Evolutionary conservation across 2,329 filamentous ascomycete genomes (phyloP), one percentile per base, ranked within the genome.

Genomic region (Pseudogymnoascus destructans): DNA sequence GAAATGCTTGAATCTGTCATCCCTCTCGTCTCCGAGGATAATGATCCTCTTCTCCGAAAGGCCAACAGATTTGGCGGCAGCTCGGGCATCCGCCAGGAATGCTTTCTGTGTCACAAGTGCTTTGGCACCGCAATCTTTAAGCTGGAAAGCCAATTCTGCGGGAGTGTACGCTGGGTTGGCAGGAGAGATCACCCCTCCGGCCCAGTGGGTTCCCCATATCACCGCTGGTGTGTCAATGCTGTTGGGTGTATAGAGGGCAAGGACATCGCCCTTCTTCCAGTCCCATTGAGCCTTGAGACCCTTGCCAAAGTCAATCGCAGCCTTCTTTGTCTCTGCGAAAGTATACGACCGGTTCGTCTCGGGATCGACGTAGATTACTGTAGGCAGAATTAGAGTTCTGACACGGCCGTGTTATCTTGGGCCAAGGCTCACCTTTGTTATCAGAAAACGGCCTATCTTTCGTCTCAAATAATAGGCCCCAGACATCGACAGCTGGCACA

Each of bases 141-240:
- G 78, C 73, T 96, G 91, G 66, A 87, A 90, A 3, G 86, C 83
- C 32, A 96, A 78, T 72, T 97, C 92, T 8, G 89, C 82, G 10
- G 80, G 80, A 0, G 87, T 95, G 72, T 95, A 95, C 3, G 84
- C 82, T 17, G 91, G 90, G 68, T 96, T 96, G 2, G 89, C 90
- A 0, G 91, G 89, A n/a, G 85, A 89, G 9, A 89, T 73, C 57
- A 89, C 75, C 27, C 87, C 90, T 49, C 90, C 91, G 0, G 89
- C 86, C 87, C 89, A 96, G 63, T 86, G 81, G 8, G 82, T 78
- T 25, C 90, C 91, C 76, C 88, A 89, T 70, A 82, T 88, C 52
- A 90, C 72, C 2, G 85, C 75, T 0, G 89, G 85, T 0, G 85
- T 89, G 70, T 96, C 91, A 68, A 96, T 86, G 70, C 79, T 84